Evolutionary conservation across 2,329 filamentous ascomycete genomes (phyloP).

Genomic region (Zymoseptoria pseudotritici): DNA sequence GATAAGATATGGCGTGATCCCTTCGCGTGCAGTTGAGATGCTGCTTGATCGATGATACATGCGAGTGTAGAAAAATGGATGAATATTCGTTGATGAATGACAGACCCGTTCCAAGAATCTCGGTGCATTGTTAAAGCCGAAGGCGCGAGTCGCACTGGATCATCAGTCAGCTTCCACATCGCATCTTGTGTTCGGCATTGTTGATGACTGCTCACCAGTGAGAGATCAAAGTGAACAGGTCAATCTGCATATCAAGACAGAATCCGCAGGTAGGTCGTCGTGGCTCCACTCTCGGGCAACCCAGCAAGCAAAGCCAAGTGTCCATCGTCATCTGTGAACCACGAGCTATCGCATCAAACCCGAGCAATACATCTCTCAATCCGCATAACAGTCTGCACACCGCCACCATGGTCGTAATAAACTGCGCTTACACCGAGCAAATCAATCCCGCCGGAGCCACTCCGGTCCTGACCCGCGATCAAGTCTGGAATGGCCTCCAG

Average conservation of each 20-base stretch:
- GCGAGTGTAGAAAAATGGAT: not conserved
- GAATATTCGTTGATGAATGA: not conserved
- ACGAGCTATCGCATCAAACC: not conserved
- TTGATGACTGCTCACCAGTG: too few relatives aligned
- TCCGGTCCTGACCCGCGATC: conserved; percentile 31
- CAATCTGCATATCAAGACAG: too few relatives aligned
- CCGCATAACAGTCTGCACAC: not conserved
- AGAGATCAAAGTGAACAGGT: too few relatives aligned
- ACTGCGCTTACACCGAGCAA: conserved; percentile 37
- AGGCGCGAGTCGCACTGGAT: not conserved
- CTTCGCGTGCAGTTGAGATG: not conserved
- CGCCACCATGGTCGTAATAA: conserved; percentile 32
- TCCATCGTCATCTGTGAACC: not conserved
- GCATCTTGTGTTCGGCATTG: not conserved
- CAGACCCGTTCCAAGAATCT: not conserved
- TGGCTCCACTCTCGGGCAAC: not conserved
- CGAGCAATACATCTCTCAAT: not conserved
- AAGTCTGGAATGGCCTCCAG: conserved; percentile 40
- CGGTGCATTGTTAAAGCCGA: too few relatives aligned
- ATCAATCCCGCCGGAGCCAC: conserved; percentile 37
- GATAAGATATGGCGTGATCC: not conserved
- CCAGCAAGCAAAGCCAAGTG: not conserved
- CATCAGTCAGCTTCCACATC: not conserved
- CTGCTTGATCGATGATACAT: not conserved
- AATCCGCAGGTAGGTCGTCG: too few relatives aligned